Base-by-base conservation (phyloP, 1,284 basidiomycete species). In the Pholiota adiposa region DNA sequence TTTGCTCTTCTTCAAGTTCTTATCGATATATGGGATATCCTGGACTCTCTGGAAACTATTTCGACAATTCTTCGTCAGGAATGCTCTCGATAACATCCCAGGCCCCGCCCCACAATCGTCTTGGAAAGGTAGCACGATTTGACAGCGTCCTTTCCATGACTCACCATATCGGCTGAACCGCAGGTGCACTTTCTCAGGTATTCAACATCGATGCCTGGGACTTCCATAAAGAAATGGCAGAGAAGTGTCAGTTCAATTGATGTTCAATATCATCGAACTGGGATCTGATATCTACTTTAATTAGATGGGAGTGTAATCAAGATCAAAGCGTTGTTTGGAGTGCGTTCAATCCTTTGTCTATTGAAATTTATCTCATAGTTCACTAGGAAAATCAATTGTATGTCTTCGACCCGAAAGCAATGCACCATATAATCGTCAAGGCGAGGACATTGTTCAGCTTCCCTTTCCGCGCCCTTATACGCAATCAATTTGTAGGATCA, bases 391-490 rank as follows among this genome's bases (percentile, higher is more conserved):
- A 67, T 25, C 49, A 63, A 29, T 55, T 74, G 14, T 66, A 71
- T 34, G 67, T 66, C 0, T 73, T 65, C 34, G 74, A 76, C 51
- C 71, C 74, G 5, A 71, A 69, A 54, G 73, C 73, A 1, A 51
- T 76, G 57, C 70, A 76, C 52, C 70, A 73, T 40, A 72, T 76
- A 34, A 51, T 76, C 19, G 66, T 74, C 25, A 75, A 77, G 69
- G 75, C 72, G 34, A 21, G 61, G 23, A n/a, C 16, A 12, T 18
- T 11, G 12, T 19, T 29, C 27, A 31, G 16, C 6, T 27, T 34
- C 7, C 21, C 33, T 8, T 43, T 5, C 18, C 14, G 19, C 11
- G 11, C 16, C 9, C 12, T 38, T 14, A 23, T 27, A n/a, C n/a
- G n/a, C 33, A 8, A 27, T 44, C 41, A 12, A 23, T 14, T 23